Evolutionary conservation across 2,329 filamentous ascomycete genomes (phyloP), one percentile per base, ranked within the genome.

Genomic region (Xylariaceae sp.): DNA sequence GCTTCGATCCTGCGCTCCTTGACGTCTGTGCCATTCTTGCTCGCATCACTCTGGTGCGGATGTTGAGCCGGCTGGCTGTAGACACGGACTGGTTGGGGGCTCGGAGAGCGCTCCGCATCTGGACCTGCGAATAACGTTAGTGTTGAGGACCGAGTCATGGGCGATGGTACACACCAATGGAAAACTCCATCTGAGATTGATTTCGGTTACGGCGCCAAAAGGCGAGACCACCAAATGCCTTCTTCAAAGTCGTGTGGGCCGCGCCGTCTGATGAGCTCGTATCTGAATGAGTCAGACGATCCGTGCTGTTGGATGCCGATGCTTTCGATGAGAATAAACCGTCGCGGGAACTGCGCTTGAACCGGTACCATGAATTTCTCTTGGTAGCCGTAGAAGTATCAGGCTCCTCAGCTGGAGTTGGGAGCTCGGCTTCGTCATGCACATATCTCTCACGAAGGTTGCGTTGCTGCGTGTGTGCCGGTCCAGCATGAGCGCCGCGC

Each of bases 1-100:
- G 83, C 80, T 56, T 84, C 84, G 63, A 81, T 88, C 70, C 78
- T 79, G 51, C 79, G 78, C 50, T 55, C 50, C 36, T 58, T 42
- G 13, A 59, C 47, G 18, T 60, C 60, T 16, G 66, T 63, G 10
- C 56, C 59, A 50, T 45, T 46, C 39, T 63, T 59, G 54, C 56
- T 62, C 41, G 54, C 56, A 38, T 55, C 51, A 31, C 41, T 40
- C 22, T 52, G 54, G 14, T 51, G 58, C 5, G 45, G 45, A 28
- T 7, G 22, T 28, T 28, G 22, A 28, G 22, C 22, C 5, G 58
- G 48, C 53, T 54, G 59, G 28, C 51, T 61, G 42, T 60, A 61
- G 31, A 57, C 49, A 17, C 60, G 62, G 31, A 49, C 51, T 31
- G 62, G 50, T 17, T 68, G 62, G 1, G 62, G 54, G 31, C 58